phyloP scores from a whole-genome alignment of 805 yeast species.

The Gaillardinia entomophila region DNA sequence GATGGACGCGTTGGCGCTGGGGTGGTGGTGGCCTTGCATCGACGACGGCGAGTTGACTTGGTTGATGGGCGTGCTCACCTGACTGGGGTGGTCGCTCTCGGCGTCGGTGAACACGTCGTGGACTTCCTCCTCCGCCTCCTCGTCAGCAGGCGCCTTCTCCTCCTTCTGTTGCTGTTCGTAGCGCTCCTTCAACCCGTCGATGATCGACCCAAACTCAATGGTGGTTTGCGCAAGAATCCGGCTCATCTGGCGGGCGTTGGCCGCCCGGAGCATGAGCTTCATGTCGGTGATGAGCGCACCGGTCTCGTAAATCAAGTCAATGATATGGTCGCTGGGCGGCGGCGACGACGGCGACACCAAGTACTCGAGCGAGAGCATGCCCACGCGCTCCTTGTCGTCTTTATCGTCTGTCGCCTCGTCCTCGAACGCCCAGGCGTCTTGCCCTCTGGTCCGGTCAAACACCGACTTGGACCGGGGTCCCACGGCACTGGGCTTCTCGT shows the following conservation, averaged over 20 bases:
- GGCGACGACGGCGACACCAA: constrained; percentile 51
- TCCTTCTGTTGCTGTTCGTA: constrained; percentile 8
- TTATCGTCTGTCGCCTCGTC: constrained; percentile 8
- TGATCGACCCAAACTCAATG: constrained; percentile 18
- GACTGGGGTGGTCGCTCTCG: neutral
- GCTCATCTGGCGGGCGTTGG: constrained; percentile 50
- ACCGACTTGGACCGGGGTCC: constrained; percentile 32
- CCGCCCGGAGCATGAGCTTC: constrained; percentile 53
- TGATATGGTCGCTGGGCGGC: constrained; percentile 48
- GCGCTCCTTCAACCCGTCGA: constrained; percentile 14
- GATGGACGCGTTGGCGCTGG: neutral
- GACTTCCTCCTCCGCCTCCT: neutral
- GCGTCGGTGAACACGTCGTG: neutral
- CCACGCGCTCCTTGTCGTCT: constrained; percentile 9
- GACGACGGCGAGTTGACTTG: neutral
- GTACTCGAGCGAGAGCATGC: constrained; percentile 46
- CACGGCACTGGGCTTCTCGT: constrained; percentile 10
- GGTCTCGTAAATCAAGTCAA: constrained; percentile 57
- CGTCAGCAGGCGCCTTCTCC: constrained; percentile 1
- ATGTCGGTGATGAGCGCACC: constrained; percentile 60
- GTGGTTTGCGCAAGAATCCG: constrained; percentile 27
- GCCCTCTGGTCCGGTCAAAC: constrained; percentile 20
- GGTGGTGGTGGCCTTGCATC: neutral
- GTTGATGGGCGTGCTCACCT: neutral
- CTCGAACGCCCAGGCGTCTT: constrained; percentile 2